Conservation (phyloP, 768 basidiomycete species). For the Steccherinum ochraceum region DNA sequence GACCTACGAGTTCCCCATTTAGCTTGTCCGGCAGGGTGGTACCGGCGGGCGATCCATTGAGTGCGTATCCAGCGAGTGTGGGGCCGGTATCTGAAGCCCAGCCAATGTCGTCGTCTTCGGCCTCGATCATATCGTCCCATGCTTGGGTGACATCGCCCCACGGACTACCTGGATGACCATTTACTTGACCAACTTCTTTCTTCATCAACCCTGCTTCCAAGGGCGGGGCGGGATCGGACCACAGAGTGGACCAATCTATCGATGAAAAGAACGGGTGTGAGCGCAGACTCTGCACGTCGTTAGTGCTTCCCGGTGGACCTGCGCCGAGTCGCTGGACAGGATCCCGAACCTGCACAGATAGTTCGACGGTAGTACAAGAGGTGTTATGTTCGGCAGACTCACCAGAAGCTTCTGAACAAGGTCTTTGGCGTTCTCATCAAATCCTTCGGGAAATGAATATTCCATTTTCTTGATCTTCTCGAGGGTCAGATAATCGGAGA, state of each 20-base stretch:
- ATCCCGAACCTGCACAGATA: slow-evolving; percentile 52
- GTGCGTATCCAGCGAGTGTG: slow-evolving; percentile 32
- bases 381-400: too few species aligned
- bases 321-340: slow-evolving; percentile 58
- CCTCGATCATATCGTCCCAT: slow-evolving; percentile 39
- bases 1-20: slow-evolving; percentile 33
- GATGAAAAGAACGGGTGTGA: slow-evolving; percentile 55
- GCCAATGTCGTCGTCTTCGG: slow-evolving; percentile 36
- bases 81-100: slow-evolving; percentile 47
- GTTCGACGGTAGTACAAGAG: slow-evolving; percentile 33
- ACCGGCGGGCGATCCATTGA: slow-evolving; percentile 2
- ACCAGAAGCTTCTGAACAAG: slow-evolving; percentile 77
- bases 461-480: slow-evolving; percentile 88
- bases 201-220: slow-evolving; percentile 54
- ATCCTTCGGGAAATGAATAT: slow-evolving; percentile 81
- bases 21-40: neutral
- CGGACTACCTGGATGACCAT: slow-evolving; percentile 20
- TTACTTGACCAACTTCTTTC: slow-evolving; percentile 29
- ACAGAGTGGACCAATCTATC: slow-evolving; percentile 58
- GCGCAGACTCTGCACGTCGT: slow-evolving; percentile 43
- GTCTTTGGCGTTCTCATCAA: slow-evolving; percentile 77
- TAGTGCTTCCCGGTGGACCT: slow-evolving; percentile 30
- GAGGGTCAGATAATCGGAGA: slow-evolving; percentile 92
- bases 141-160: slow-evolving; percentile 51
- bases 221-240: slow-evolving; percentile 55